Percentiles rank a stretch among this genome's conserved stretches.
Evolutionary conservation across 306 rosid species (phyloP).

Genomic region (Castanea crenata): DNA sequence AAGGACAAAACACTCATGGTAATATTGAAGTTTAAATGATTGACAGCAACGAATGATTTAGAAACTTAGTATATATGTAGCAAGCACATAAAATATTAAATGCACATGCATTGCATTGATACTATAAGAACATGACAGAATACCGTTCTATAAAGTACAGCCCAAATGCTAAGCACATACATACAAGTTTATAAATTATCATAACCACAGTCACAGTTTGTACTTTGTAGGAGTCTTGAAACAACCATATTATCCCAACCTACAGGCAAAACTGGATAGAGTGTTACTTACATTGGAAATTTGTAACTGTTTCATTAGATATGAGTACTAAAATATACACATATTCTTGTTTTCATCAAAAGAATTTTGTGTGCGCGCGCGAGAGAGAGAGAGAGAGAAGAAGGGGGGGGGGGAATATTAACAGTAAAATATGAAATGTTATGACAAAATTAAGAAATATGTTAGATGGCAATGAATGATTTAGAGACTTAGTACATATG

Average conservation of each 20-base stretch:
- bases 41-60: neutral
- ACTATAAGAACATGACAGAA: neutral
- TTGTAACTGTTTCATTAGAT: neutral
- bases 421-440: no score
- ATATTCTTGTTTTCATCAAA: neutral
- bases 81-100: neutral
- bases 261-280: neutral
- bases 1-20: neutral
- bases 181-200: neutral
- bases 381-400: no score
- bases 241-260: neutral
- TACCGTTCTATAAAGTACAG: neutral
- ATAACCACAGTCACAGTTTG: neutral
- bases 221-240: neutral
- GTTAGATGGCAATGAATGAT: no score
- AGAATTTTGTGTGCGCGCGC: neutral
- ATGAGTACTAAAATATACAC: neutral
- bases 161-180: neutral
- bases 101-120: neutral
- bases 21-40: neutral
- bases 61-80: neutral
- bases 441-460: no score
- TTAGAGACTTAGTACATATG: no score
- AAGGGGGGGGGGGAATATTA: no score
- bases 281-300: neutral